These are phyloP conservation scores for Coemansia sp. DNA, from an alignment of 192 early-diverging fungal genomes.

Conservation along the genomic window DNA sequence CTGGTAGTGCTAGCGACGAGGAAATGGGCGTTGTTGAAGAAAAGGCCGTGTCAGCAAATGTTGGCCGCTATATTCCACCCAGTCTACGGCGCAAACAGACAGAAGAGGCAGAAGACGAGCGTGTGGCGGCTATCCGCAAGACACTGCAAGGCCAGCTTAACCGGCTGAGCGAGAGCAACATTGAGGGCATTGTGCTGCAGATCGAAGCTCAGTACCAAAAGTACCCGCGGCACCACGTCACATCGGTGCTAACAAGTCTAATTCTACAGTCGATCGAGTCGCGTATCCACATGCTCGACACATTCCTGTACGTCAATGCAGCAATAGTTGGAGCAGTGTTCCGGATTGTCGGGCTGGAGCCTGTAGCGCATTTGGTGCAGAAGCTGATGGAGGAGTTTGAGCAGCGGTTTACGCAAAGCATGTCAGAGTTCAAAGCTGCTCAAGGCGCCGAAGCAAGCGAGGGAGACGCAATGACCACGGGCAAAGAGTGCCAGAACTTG, in stretches of 20 bases:
- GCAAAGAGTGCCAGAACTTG: conserved; percentile 79
- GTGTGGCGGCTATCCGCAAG: conserved; percentile 72
- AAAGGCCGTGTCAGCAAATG: conserved; percentile 8
- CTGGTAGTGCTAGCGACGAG: conserved; percentile 2
- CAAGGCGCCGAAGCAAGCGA: conserved; percentile 43
- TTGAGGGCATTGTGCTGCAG: conserved; percentile 80
- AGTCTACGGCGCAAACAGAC: conserved; percentile 67
- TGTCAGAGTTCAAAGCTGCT: conserved; percentile 16
- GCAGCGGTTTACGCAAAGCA: conserved; percentile 51
- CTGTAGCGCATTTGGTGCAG: conserved; percentile 78
- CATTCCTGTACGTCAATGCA: conserved; percentile 88
- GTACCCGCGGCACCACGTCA: conserved; percentile 68
- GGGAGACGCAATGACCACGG: conserved; percentile 43
- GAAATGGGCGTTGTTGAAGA: conserved; percentile 2
- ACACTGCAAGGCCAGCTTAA: conserved; percentile 88
- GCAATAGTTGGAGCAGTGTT: conserved; percentile 80
- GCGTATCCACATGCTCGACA: conserved; percentile 84
- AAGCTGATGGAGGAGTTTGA: conserved; percentile 73
- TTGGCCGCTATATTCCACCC: conserved; percentile 85
- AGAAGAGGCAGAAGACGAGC: conserved; percentile 64
- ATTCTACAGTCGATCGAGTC: conserved; percentile 77
- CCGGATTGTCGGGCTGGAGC: conserved; percentile 81
- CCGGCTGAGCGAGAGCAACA: conserved; percentile 84
- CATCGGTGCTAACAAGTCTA: conserved; percentile 75
- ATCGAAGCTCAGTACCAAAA: conserved; percentile 78